These are phyloP conservation scores for Ascochyta fabae DNA, from an alignment of 2,329 filamentous ascomycete species.

Conservation along the genomic window DNA sequence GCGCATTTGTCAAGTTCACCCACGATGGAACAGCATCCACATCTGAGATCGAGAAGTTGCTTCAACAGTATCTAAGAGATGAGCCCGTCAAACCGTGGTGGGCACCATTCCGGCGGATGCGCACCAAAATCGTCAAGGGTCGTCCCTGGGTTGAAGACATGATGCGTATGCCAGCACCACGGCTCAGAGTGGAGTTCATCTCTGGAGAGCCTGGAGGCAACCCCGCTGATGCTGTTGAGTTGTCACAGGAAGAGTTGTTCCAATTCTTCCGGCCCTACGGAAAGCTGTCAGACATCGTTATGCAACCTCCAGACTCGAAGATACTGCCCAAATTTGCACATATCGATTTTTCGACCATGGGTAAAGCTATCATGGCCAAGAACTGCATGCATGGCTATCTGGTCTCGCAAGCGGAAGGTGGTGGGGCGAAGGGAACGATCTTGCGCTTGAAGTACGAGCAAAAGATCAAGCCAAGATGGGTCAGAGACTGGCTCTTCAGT, in stretches of 20 bases:
- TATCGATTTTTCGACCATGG: slow-evolving; percentile 75
- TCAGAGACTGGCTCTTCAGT: slow-evolving; percentile 84
- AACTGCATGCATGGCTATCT: slow-evolving; percentile 90
- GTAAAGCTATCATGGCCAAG: slow-evolving; percentile 84
- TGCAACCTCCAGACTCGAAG: slow-evolving; percentile 86
- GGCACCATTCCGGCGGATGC: slow-evolving; percentile 78
- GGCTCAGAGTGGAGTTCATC: slow-evolving; percentile 84
- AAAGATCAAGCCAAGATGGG: slow-evolving; percentile 75
- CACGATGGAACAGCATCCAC: slow-evolving; percentile 57
- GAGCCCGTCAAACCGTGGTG: slow-evolving; percentile 87
- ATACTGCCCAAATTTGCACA: slow-evolving; percentile 79
- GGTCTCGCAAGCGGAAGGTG: slow-evolving; percentile 70
- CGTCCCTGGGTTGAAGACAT: slow-evolving; percentile 95
- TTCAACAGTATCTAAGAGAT: slow-evolving; percentile 70
- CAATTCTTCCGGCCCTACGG: slow-evolving; percentile 88
- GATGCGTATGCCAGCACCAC: slow-evolving; percentile 76
- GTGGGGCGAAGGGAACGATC: slow-evolving; percentile 76
- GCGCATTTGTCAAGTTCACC: slow-evolving; percentile 87
- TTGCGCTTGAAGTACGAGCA: slow-evolving; percentile 85
- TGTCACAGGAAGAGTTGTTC: slow-evolving; percentile 87
- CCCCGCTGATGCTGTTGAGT: slow-evolving; percentile 72
- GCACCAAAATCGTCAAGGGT: slow-evolving; percentile 77
- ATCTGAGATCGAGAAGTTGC: slow-evolving; percentile 64
- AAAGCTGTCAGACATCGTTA: slow-evolving; percentile 83
- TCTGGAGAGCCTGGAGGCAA: slow-evolving; percentile 73